Base-by-base conservation (phyloP, 345 rosid genomes). In the Salix arbutifolia region DNA sequence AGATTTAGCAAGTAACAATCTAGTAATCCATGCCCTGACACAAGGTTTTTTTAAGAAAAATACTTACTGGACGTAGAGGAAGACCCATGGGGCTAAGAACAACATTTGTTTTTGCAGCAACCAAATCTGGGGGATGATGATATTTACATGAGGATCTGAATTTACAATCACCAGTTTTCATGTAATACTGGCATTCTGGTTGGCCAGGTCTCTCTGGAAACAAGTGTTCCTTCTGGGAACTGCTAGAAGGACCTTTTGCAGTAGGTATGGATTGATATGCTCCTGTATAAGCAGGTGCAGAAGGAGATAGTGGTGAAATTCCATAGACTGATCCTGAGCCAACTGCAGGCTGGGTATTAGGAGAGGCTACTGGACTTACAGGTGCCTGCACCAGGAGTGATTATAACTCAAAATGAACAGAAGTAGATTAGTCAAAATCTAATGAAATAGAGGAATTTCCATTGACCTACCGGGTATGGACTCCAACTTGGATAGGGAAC, bases 201-300 rank as follows among this genome's bases (percentile, higher is more conserved):
- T 93, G 92, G 74, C 92, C 97, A 37, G 90, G 97, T 80, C 97
- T 88, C 74, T 91, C 93, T 4, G 99, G 99, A 87, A 90, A 94
- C 42, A 78, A 60, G 18, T 78, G 86, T 38, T 92, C 98, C 82
- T 80, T 89, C 85, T 86, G 89, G 74, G 72, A 76, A 71, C 87
- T 86, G 80, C 84, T 88, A 19, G 93, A 88, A 73, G 89, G 85
- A 77, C 84, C 89, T 35, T 79, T 66, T 68, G 89, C 77, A 71
- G 87, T 66, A 71, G 85, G 89, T 19, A 81, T 67, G 44, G 88
- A 71, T 65, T 81, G 91, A 85, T 90, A 91, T 60, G 89, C 60
- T 80, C 92, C 91, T 1, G 89, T 65, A 78, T 89, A 90, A 69
- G 88, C 87, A 73, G 91, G 84, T 14, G 88, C 90, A 23, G 95